Percentiles rank a stretch among this genome's conserved stretches.
Conservation (phyloP, 805 yeast genomes). For the Yarrowia sp. region DNA sequence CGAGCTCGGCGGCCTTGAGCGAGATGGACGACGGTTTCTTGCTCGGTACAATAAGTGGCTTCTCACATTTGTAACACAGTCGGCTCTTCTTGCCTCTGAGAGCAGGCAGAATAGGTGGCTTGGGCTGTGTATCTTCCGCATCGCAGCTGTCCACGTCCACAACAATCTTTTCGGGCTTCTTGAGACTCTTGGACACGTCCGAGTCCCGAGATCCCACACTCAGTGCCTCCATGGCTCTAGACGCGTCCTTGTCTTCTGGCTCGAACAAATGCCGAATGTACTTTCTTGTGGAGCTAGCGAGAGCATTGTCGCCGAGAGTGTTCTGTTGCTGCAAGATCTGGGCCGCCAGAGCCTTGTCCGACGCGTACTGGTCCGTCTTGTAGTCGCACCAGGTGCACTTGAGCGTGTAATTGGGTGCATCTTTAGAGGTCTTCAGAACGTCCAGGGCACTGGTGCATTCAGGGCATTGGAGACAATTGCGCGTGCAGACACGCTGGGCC, state of each 20-base stretch:
- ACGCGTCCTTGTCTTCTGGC: background rate
- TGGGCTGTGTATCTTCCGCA: background rate
- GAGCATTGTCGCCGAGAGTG: background rate
- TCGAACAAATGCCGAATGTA: constrained; percentile 11
- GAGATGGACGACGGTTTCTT: constrained; percentile 8
- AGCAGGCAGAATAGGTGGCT: background rate
- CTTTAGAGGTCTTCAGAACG: constrained; percentile 6
- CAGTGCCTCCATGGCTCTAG: background rate
- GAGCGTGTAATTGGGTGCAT: background rate
- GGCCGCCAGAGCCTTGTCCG: constrained; percentile 2
- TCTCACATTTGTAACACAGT: constrained; percentile 3
- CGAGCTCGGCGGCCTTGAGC: background rate
- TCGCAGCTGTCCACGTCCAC: background rate
- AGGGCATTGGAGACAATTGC: constrained; percentile 24
- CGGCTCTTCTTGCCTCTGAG: constrained; percentile 5
- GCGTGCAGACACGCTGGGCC: background rate
- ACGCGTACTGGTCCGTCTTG: background rate
- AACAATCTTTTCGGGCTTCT: background rate
- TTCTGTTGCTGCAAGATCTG: constrained; percentile 11
- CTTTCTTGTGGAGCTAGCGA: background rate
- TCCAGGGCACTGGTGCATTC: constrained; percentile 15
- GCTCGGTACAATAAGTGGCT: background rate
- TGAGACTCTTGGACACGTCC: background rate
- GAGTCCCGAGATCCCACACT: background rate
- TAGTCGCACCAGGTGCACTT: constrained; percentile 15